Evolutionary conservation across 371 early-diverging fungal genomes (phyloP), one percentile per base, ranked within the genome.

Genomic region (Dichotomocladium elegans): DNA sequence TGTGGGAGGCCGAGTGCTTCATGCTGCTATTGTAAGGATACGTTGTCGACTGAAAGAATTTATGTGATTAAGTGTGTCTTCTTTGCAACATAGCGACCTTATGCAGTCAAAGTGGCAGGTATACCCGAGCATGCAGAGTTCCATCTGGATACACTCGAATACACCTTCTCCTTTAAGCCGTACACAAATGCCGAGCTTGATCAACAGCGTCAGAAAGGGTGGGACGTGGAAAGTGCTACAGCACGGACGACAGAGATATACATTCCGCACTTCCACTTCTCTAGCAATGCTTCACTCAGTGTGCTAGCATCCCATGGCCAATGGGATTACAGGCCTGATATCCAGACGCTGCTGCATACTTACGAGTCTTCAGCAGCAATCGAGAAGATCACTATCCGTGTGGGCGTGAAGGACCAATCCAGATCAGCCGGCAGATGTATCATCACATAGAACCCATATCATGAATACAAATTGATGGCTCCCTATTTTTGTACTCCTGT

Each of bases 41-140:
- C 14, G 15, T 41, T 24, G 15, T 37, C 14, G 25, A 15, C 29
- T 2, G 15, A 11, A 51, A 19, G 30, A n/a, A n/a, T n/a, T 47
- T 48, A 15, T 53, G 27, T 37, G 21, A 46, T 37, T 41, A 15
- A 9, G 17, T 30, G 9, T 3, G n/a, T n/a, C n/a, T n/a, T n/a
- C n/a, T n/a, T n/a, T n/a, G n/a, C n/a, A n/a, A n/a, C 21, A 21
- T 55, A 82, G 72, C 79, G 93, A 19, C 92, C 92, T 3, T 92
- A 90, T 70, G 91, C 91, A 6, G 76, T 85, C 33, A 89, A 90
- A 53, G 64, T 90, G 3, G 85, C 89, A 1, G 93, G 93, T 26
- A 77, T 60, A 34, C 91, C 92, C 14, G 60, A 72, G 11, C 40
- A 51, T 10, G 77, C 77, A 41, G 72, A 74, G 27, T 92, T 91